Conservation (phyloP, 257 asterid species). For the Phtheirospermum japonicum region DNA sequence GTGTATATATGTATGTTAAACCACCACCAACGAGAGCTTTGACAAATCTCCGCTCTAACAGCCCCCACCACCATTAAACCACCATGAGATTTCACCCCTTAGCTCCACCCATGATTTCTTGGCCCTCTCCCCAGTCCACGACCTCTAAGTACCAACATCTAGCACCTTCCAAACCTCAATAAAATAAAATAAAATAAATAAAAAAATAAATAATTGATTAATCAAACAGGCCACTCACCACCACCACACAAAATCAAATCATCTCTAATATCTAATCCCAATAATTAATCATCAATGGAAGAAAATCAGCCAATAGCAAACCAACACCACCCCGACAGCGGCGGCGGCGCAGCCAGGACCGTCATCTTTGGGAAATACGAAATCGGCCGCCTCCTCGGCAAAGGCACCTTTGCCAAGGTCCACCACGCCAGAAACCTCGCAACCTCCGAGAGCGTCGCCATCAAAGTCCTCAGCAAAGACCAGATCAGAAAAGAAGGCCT, state of each 20-base stretch:
- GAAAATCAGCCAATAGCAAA: not conserved
- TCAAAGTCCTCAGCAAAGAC: constrained; percentile 68
- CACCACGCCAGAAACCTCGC: constrained; percentile 52
- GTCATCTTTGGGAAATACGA: constrained; percentile 71
- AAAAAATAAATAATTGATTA: not conserved
- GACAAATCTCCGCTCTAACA: not conserved
- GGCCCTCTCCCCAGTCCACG: not conserved
- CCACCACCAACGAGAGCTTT: not conserved
- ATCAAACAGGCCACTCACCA: not conserved
- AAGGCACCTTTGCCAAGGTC: constrained; percentile 84
- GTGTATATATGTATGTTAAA: too few relatives aligned
- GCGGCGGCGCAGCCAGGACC: constrained; percentile 23
- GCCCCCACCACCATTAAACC: not conserved
- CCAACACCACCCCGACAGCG: constrained; percentile 1
- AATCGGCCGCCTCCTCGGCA: constrained; percentile 69
- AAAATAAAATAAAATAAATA: not conserved
- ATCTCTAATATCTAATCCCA: not conserved
- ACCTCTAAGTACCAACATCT: not conserved
- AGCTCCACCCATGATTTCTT: not conserved
- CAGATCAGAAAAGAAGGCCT: constrained; percentile 50
- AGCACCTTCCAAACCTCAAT: not conserved
- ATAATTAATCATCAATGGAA: constrained; percentile 22
- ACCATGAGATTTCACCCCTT: not conserved
- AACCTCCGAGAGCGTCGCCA: constrained; percentile 67
- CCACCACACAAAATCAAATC: not conserved